A percentile compares a stretch with the other conserved stretches of the same genome.
These are phyloP conservation scores for Penicillium sp. DNA, from an alignment of 2,329 filamentous ascomycete genomes.

Conservation along the genomic window DNA sequence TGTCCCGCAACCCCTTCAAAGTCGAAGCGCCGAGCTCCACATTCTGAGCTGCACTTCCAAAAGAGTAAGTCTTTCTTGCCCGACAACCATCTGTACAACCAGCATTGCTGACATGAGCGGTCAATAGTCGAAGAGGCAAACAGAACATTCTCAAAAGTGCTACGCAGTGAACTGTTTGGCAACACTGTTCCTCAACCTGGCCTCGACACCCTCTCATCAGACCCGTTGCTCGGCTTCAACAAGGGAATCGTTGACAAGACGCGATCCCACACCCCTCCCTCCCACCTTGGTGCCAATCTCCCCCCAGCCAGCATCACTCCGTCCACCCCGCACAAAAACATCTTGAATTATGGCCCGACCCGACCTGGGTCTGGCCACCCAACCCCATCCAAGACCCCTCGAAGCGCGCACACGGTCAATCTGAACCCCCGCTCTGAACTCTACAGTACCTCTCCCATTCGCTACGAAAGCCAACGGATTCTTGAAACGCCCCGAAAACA, in stretches of 20 bases:
- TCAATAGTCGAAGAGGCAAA: constrained; percentile 81
- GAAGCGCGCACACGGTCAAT: constrained; percentile 80
- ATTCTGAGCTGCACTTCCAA: constrained; percentile 90
- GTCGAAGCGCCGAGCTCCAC: constrained; percentile 74
- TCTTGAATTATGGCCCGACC: constrained; percentile 86
- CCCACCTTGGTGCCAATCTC: constrained; percentile 57
- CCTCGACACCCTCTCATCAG: constrained; percentile 56
- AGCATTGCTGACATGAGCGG: constrained; percentile 10
- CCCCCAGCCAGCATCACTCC: constrained; percentile 72
- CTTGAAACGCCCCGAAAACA: constrained; percentile 84
- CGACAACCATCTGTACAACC: background rate
- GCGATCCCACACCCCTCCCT: constrained; percentile 75
- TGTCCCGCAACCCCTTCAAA: constrained; percentile 87
- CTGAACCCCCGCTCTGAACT: constrained; percentile 85
- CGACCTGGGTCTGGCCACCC: constrained; percentile 70
- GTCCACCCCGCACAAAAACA: constrained; percentile 93
- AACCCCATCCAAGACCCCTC: constrained; percentile 82
- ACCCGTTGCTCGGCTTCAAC: constrained; percentile 43
- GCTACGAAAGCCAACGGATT: constrained; percentile 88
- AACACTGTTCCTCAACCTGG: constrained; percentile 77
- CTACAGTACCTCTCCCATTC: constrained; percentile 91
- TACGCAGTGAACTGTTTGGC: constrained; percentile 90
- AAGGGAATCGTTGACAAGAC: constrained; percentile 58
- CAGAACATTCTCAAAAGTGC: constrained; percentile 77
- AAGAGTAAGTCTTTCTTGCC: constrained; percentile 57